Base-by-base conservation (phyloP, 768 basidiomycete species). In the Collybiopsis confluens region DNA sequence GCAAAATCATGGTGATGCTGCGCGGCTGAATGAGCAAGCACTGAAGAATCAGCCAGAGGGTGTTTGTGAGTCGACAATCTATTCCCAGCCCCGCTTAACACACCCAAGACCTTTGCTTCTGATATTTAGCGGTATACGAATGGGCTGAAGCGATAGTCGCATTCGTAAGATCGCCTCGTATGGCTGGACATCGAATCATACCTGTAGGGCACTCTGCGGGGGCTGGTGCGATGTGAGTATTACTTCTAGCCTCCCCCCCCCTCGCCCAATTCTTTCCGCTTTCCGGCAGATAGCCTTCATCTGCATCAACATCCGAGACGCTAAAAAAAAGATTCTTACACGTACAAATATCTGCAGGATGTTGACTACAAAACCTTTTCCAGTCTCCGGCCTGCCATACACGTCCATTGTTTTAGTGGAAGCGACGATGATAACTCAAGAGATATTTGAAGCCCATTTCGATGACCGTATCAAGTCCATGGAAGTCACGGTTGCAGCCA, bases 401-500 rank as follows among this genome's bases (percentile, higher is more conserved):
- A 44, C 59, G 7, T 67, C 72, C 5, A 52, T 79, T 9, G 64
- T 81, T 37, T 70, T 80, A 38, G 59, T 79, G 16, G 80, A 81
- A 57, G 70, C 78, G 0, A 73, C 74, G 0, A 68, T 78, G 33
- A 66, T 73, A 6, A 65, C 59, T 30, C 51, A 41, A 24, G 70
- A 73, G 35, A 47, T 73, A 2, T 77, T 73, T 62, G 62, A 70
- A 24, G 54, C 59, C 2, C 61, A 70, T 26, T 55, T 71, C 11
- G 70, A 74, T 27, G 72, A 74, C 24, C 66, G 72, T 37, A 68
- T 73, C 60, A 59, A 64, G 20, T 59, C 61, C 16, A 70, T 78
- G 67, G 65, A 71, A 30, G 70, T 70, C 43, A 67, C 67, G 21
- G 68, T 75, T 7, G 58, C 61, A 2, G 68, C 70, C 7, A 65